Evolutionary conservation across 768 basidiomycete genomes (phyloP), one percentile per base, ranked within the genome.

Genomic region (Tricholoma flavovirens): DNA sequence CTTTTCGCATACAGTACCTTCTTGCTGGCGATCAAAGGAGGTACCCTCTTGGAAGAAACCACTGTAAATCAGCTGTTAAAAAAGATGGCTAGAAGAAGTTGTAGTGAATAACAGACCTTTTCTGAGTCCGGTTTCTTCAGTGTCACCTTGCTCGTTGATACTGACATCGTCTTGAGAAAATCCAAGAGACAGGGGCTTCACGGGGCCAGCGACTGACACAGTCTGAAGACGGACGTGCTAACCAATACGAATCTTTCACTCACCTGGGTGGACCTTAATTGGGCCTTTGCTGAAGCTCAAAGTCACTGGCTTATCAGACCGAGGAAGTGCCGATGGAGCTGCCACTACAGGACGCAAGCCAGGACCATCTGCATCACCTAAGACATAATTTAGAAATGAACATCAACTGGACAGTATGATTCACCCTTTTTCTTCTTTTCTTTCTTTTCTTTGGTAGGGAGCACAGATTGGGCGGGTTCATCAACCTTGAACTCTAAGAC

Each of bases 401-500:
- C 12, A 49, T 19, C 38, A 21, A 22, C 1, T 2, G 8, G 10
- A 26, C 9, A 1, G 43, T 43, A 30, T 42, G 15, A 83, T 79
- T 73, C 82, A 86, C 11, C 59, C 51, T 66, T 81, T 83, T 81
- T 88, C 65, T 85, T 80, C 67, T 88, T 84, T 61, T 89, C 84
- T 55, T 80, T 78, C 59, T 79, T 74, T 49, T 75, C 73, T 22
- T 77, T 72, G 1, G 71, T 53, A 21, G 73, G 63, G 9, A 71
- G 66, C 5, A 68, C 55, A 10, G 74, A 67, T 22, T 78, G 77
- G 0, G 64, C 64, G 14, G 82, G 74, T 63, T 83, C 78, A 55
- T 88, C 87, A 4, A 90, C 88, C 65, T 90, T 82, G 65, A 92
- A 93, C 62, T 89, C 87, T 46, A 91, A 73, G 11, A 88, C 79